Percentiles rank a stretch among this genome's conserved stretches.
phyloP scores from a whole-genome alignment of 495 filamentous ascomycete species.

The Penicillium paradoxum region DNA sequence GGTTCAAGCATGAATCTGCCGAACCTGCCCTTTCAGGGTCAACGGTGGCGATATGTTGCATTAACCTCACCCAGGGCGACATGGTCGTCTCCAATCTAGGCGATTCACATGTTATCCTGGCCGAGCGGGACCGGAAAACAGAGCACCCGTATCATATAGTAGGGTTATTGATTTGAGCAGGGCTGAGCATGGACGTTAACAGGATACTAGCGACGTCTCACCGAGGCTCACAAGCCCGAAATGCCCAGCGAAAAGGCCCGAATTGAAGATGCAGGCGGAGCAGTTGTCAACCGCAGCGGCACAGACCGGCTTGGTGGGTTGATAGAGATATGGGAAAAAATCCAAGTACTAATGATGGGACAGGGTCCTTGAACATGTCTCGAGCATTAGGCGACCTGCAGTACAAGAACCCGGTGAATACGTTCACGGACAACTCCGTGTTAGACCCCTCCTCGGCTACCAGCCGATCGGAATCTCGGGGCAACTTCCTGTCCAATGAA shows the following conservation, averaged over 20 bases:
- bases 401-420: slow-evolving; percentile 40
- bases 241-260: slow-evolving; percentile 26
- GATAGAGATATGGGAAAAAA: not conserved
- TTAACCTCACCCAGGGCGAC: slow-evolving; percentile 34
- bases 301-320: slow-evolving; percentile 31
- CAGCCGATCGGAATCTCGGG: slow-evolving; percentile 14
- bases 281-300: slow-evolving; percentile 23
- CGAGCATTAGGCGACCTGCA: slow-evolving; percentile 42
- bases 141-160: slow-evolving; percentile 31
- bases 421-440: slow-evolving; percentile 5
- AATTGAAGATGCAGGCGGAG: slow-evolving; percentile 36
- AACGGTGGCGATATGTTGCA: slow-evolving; percentile 33
- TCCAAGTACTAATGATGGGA: not conserved
- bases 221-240: slow-evolving; percentile 36
- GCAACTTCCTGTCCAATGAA: slow-evolving; percentile 34
- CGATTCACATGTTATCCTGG: slow-evolving; percentile 38
- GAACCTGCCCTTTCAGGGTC: slow-evolving; percentile 32
- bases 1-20: slow-evolving; percentile 22
- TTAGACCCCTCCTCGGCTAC: slow-evolving; percentile 18
- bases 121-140: slow-evolving; percentile 27
- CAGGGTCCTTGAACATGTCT: slow-evolving; percentile 40
- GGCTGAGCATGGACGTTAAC: not conserved
- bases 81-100: slow-evolving; percentile 38
- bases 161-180: not conserved
- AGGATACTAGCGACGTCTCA: slow-evolving; percentile 29